Percentiles rank a stretch among this genome's conserved stretches.
Evolutionary conservation across 441 rosid species (phyloP).

Genomic region (Eutrema salsugineum): DNA sequence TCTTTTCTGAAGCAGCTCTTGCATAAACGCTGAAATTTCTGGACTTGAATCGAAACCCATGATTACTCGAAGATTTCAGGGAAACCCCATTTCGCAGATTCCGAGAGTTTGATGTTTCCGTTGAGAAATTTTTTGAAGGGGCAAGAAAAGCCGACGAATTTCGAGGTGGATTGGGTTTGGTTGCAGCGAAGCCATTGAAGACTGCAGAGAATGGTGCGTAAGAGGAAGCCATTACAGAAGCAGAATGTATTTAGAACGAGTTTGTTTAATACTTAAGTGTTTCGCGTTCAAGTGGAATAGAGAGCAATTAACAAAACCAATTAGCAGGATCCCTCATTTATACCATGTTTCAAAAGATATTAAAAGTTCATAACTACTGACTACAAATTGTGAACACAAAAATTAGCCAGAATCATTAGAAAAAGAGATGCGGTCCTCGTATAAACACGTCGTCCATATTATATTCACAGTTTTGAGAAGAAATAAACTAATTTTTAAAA

Average conservation of each 20-base stretch:
- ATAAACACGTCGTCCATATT: conserved; percentile 8
- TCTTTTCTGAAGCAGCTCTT: conserved; percentile 70
- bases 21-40: conserved; percentile 51
- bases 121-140: conserved; percentile 36
- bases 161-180: conserved; percentile 21
- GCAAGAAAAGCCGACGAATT: conserved; percentile 33
- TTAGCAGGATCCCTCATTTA: neutral
- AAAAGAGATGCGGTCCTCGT: neutral
- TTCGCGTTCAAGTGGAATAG: neutral
- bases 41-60: conserved; percentile 33
- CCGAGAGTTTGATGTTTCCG: conserved; percentile 39
- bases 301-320: neutral
- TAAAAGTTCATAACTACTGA: neutral
- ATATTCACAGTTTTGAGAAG: neutral
- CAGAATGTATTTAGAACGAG: conserved; percentile 16
- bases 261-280: neutral
- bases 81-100: conserved; percentile 43
- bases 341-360: neutral
- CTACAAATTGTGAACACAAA: neutral
- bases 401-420: neutral
- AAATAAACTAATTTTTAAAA: neutral
- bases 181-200: conserved; percentile 21
- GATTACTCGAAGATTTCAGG: conserved; percentile 19
- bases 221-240: conserved; percentile 32
- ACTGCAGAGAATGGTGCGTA: conserved; percentile 29